A percentile compares a stretch with the other conserved stretches of the same genome.
Conservation (phyloP, 78 protist species). For the Dictyostelium purpureum region DNA sequence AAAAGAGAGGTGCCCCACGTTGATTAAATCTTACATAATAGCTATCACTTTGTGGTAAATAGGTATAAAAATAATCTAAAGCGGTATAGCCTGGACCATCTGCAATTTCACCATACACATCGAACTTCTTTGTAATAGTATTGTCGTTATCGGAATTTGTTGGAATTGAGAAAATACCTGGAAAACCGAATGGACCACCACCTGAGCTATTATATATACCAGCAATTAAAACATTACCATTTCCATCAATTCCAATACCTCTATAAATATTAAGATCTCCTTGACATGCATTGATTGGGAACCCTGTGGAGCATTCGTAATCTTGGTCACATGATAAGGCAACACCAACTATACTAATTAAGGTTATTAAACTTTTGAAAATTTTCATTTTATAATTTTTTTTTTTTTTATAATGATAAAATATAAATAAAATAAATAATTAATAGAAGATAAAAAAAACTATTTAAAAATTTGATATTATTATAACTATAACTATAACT, state of each 20-base stretch:
- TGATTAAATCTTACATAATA: constrained; percentile 1
- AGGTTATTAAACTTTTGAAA: neutral
- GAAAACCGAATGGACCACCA: neutral
- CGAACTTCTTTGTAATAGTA: neutral
- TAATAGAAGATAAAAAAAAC: neutral
- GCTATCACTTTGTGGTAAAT: neutral
- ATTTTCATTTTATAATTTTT: neutral
- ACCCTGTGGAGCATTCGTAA: neutral
- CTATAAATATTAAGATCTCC: constrained; percentile 2
- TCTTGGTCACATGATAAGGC: neutral
- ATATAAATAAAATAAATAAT: neutral
- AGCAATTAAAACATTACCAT: neutral
- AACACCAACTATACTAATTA: neutral
- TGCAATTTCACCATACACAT: neutral
- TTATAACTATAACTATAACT: too few species aligned
- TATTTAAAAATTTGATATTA: too few species aligned
- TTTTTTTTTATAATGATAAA: neutral
- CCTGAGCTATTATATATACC: constrained; percentile 6
- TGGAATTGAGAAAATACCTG: neutral
- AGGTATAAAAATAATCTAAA: neutral
- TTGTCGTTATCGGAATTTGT: neutral
- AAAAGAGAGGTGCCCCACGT: neutral
- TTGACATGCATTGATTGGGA: neutral
- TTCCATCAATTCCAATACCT: neutral
- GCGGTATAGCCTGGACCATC: neutral